Percentiles rank a stretch among this genome's conserved stretches.
phyloP scores from a whole-genome alignment of 495 filamentous ascomycete genomes.

The Pseudomonodictys pantanalensis region DNA sequence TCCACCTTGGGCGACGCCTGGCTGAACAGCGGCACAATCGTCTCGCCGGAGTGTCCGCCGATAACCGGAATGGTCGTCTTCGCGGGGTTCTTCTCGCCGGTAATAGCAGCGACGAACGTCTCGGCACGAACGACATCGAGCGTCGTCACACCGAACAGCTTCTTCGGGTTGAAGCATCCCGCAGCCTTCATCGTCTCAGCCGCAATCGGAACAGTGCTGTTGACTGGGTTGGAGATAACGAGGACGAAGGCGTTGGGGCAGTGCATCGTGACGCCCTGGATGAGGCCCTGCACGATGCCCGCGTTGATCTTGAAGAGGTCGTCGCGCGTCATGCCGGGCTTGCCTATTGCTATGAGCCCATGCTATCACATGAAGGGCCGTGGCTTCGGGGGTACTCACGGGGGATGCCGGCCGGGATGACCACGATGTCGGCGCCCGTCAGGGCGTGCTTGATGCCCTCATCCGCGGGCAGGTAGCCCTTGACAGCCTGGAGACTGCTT shows the following conservation, averaged over 20 bases:
- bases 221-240: conserved; percentile 98
- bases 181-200: conserved; percentile 92
- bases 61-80: conserved; percentile 85
- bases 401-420: conserved; percentile 97
- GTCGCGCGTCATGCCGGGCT: conserved; percentile 98
- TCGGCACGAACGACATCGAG: conserved; percentile 97
- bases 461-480: conserved; percentile 83
- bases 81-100: conserved; percentile 75
- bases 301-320: conserved; percentile 99
- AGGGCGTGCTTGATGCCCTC: conserved; percentile 86
- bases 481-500: conserved; percentile 64
- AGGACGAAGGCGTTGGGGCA: conserved; percentile 89
- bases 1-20: conserved; percentile 73
- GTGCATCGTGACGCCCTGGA: conserved; percentile 67
- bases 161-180: conserved; percentile 87
- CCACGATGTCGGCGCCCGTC: conserved; percentile 87
- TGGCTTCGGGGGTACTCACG: conserved; percentile 66
- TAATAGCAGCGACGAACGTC: conserved; percentile 87
- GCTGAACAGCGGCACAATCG: conserved; percentile 96
- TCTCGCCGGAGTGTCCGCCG: conserved; percentile 95
- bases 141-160: conserved; percentile 96
- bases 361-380: no score
- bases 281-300: conserved; percentile 75
- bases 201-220: conserved; percentile 97
- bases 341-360: no score